Evolutionary conservation across 768 basidiomycete species (phyloP), one percentile per base, ranked within the genome.

Genomic region (Termitomyces sp.): DNA sequence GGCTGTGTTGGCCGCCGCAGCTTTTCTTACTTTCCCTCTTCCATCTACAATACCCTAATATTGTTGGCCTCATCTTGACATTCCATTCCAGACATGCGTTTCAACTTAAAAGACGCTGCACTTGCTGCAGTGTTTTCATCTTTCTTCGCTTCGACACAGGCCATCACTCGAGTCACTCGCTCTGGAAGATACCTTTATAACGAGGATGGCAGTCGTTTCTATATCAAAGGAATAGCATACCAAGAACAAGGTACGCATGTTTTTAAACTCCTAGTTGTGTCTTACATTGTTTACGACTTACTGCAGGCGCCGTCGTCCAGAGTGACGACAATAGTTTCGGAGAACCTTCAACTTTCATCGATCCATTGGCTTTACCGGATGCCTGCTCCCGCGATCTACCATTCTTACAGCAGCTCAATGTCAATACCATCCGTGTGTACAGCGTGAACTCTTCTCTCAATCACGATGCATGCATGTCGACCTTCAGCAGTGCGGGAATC

Each of bases 341-440:
- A 46, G 86, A 87, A 60, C 90, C 92, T 5, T 84, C 83, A 4
- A 88, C 81, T 40, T 96, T 87, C 74, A 77, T 84, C 50, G 95
- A 96, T 70, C 90, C 93, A 5, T 79, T 96, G 46, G 80, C 91
- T 1, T 78, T 89, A 49, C 72, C 76, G 26, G 72, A 78, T 41
- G 84, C 81, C 33, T 97, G 95, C 71, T 70, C 78, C 18, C 86
- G 95, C 52, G 95, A 97, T 71, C 65, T 95, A 23, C 89, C 91
- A 1, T 86, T 82, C 71, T 79, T 97, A 47, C 77, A 86, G 68
- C 74, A 88, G 57, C 83, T 96, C 20, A 82, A 83, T 10, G 83
- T 95, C 68, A 97, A 95, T 68, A 77, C 87, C 43, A 78, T 97
- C 51, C 87, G 93, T 57, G 88, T 88, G 2, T 97, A 97, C 78